Conservation (phyloP, 306 rosid species). For the Malus sieversii region DNA sequence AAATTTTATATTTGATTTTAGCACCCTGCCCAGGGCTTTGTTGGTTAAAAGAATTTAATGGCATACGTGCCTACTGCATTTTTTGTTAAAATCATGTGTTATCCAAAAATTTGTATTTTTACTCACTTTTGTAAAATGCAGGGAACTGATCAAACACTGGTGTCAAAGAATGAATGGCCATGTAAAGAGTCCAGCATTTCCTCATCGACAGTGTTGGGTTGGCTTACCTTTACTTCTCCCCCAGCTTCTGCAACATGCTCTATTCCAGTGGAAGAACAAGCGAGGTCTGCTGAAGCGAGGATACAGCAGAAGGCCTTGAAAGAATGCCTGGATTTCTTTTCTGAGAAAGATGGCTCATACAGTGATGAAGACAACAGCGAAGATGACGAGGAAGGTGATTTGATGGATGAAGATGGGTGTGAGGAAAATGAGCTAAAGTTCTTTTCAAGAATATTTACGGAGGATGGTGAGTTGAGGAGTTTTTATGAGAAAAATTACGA, state of each 20-base stretch:
- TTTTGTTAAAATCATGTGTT: neutral
- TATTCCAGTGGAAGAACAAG: conserved; percentile 6
- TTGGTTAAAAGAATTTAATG: neutral
- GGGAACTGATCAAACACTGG: neutral
- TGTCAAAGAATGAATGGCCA: conserved; percentile 6
- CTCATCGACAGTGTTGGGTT: neutral
- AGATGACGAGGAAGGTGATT: neutral
- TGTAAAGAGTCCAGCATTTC: conserved; percentile 2
- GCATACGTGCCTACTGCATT: neutral
- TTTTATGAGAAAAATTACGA: conserved; percentile 12
- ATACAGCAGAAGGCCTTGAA: conserved; percentile 7
- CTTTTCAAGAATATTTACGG: conserved; percentile 10
- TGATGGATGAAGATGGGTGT: conserved; percentile 3
- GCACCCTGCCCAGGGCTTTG: neutral
- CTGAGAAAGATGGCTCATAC: neutral
- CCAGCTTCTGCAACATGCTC: neutral
- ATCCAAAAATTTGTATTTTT: neutral
- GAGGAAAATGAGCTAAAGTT: conserved; percentile 9
- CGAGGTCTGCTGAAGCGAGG: neutral
- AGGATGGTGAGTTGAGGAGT: conserved; percentile 12
- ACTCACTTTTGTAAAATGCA: neutral
- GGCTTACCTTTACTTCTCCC: neutral
- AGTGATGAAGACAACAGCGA: neutral
- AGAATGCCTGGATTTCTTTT: conserved; percentile 9
- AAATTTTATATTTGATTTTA: neutral